These are phyloP conservation scores for Pinus albicaulis DNA, from an alignment of 75 land plant species.

Conservation along the genomic window DNA sequence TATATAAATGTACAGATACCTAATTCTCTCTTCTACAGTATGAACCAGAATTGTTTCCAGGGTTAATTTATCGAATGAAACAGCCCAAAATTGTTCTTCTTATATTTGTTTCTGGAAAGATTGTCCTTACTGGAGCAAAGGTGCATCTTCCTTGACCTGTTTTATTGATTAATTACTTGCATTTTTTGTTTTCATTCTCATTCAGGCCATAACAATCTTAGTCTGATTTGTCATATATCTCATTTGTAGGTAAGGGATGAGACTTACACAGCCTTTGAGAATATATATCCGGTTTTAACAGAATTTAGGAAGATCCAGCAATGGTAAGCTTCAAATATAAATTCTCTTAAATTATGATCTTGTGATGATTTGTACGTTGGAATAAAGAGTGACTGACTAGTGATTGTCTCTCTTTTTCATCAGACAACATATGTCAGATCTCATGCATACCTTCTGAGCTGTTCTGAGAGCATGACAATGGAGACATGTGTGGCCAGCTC, in stretches of 20 bases:
- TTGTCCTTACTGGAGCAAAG: slow-evolving; percentile 59
- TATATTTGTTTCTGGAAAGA: slow-evolving; percentile 56
- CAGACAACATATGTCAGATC: no score
- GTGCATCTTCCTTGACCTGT: slow-evolving; percentile 4
- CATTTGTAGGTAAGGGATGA: slow-evolving; percentile 45
- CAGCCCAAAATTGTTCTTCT: slow-evolving; percentile 58
- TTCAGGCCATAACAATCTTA: background rate
- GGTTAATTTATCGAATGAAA: slow-evolving; percentile 52
- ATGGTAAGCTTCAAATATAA: slow-evolving; percentile 16
- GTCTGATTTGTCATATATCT: background rate
- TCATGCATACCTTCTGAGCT: no score
- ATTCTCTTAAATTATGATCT: no score
- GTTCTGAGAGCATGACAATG: no score
- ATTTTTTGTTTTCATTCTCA: background rate
- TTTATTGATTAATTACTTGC: background rate
- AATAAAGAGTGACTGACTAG: no score
- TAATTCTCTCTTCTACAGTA: slow-evolving; percentile 25
- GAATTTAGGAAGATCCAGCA: slow-evolving; percentile 57
- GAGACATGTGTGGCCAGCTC: no score
- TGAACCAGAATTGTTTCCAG: slow-evolving; percentile 59
- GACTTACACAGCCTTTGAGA: slow-evolving; percentile 59
- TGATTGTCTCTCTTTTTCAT: no score
- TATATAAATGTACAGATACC: background rate
- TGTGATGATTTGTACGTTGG: no score
- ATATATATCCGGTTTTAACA: slow-evolving; percentile 54